Base-by-base conservation (phyloP, 305 asterid genomes). In the Solanum hybrid region DNA sequence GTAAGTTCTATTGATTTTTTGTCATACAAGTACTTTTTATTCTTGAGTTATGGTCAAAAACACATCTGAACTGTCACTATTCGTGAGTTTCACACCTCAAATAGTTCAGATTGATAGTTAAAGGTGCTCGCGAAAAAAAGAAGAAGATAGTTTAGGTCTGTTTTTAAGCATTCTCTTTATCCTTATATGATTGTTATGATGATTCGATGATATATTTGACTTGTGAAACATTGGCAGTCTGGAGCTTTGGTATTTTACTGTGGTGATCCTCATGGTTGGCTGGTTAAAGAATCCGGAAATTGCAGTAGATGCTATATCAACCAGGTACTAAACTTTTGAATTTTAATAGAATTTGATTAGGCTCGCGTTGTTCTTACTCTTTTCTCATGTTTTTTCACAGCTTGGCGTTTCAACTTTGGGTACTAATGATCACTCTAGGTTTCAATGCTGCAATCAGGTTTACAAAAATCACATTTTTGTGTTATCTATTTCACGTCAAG, bases 401-500 rank as follows among this genome's bases (percentile, higher is more conserved):
- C 86, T 95, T 95, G 98, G 95, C 96, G 89, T 73, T 96, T 75
- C 94, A 95, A 90, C 91, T 95, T 51, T 96, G 99, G 99, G 89
- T 94, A 3, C 83, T 96, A 91, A 96, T 96, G 98, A 88, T 96
- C 92, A 89, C 96, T 29, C 91, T 97, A 6, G 99, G 99, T 36
- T 95, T 97, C 96, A 96, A 95, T 91, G 98, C 98, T 29, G 98
- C 98, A 89, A 92, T 97, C 88, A 97, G 98, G 99, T 96, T 11
- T 29, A 26, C 7, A 13, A 32, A 32, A 27, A 10, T 29, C 32
- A 11, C 37, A 41, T 14, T n/a, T 33, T 2, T 61, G 15, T 26
- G 82, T 27, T 27, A 9, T 41, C 24, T 65, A 86, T 86, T 26
- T 15, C 7, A 27, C 5, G 4, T 86, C 29, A 31, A 41, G 7